Conservation (phyloP, 2,329 filamentous ascomycete species). For the Penicillium palitans region DNA sequence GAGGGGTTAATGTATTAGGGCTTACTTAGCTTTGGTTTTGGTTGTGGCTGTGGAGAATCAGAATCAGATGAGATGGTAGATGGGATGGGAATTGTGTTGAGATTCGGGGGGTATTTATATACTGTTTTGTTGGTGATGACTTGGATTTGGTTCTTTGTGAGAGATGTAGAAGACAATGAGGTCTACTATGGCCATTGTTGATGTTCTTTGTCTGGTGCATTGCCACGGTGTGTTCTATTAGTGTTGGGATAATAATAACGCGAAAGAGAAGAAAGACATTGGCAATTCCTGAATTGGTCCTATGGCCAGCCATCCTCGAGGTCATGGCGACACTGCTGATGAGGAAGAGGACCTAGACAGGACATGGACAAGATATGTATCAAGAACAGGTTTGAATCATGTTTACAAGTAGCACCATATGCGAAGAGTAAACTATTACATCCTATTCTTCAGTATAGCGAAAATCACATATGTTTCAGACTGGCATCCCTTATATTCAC, state of each 20-base stretch:
- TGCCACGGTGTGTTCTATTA: background rate
- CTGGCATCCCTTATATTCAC: conserved; percentile 11
- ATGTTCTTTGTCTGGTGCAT: conserved; percentile 1
- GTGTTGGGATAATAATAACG: background rate
- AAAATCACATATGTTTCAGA: background rate
- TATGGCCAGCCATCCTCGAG: background rate
- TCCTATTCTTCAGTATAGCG: background rate
- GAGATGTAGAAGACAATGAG: background rate
- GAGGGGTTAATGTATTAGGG: background rate
- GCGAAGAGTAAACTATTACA: background rate
- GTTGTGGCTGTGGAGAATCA: background rate
- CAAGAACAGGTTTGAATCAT: background rate
- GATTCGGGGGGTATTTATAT: background rate
- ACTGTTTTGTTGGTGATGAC: background rate
- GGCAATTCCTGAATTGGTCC: background rate
- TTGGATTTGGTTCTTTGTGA: background rate
- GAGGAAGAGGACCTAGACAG: too few species aligned
- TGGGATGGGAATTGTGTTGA: background rate
- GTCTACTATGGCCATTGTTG: background rate
- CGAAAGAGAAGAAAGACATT: background rate
- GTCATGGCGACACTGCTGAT: too few species aligned
- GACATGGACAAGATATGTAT: background rate
- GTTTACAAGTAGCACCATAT: background rate
- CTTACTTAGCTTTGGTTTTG: background rate
- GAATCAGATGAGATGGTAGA: background rate